A percentile compares a stretch with the other conserved stretches of the same genome.
Conservation (phyloP, 2,329 filamentous ascomycete genomes). For the Dactylellina leptospora region DNA sequence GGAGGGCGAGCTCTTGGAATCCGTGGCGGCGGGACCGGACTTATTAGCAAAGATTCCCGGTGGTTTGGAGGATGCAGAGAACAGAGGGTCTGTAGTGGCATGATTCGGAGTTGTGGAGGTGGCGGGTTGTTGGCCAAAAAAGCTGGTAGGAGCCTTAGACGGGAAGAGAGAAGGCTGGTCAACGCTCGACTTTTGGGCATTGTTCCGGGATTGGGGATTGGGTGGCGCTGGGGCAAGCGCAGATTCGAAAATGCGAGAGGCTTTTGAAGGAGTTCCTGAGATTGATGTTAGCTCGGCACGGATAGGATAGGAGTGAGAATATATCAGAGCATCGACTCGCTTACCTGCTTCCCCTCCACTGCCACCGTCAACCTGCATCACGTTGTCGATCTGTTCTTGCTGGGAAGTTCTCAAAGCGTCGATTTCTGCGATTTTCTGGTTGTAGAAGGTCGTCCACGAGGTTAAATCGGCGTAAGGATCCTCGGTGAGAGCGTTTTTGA, state of each 20-base stretch:
- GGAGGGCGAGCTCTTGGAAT: background rate
- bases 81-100: background rate
- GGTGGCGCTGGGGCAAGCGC: background rate
- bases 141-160: conserved; percentile 17
- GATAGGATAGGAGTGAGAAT: background rate
- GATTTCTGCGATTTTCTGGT: conserved; percentile 18
- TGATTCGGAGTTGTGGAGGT: no score
- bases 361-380: conserved; percentile 7
- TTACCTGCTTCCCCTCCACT: conserved; percentile 18
- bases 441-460: conserved; percentile 28
- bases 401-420: conserved; percentile 18
- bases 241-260: conserved; percentile 44
- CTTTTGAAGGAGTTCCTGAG: conserved; percentile 26
- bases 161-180: no score
- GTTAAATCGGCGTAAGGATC: conserved; percentile 32
- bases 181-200: background rate
- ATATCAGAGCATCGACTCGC: background rate
- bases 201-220: background rate
- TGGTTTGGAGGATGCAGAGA: conserved; percentile 18
- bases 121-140: conserved; percentile 8
- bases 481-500: conserved; percentile 7
- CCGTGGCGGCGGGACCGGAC: background rate
- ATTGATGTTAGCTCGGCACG: background rate
- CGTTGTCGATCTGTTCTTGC: conserved; percentile 13
- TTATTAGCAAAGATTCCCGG: conserved; percentile 24